Percentiles rank a stretch among this genome's conserved stretches.
Conservation (phyloP, 345 rosid species). For the Citropsis articulata region DNA sequence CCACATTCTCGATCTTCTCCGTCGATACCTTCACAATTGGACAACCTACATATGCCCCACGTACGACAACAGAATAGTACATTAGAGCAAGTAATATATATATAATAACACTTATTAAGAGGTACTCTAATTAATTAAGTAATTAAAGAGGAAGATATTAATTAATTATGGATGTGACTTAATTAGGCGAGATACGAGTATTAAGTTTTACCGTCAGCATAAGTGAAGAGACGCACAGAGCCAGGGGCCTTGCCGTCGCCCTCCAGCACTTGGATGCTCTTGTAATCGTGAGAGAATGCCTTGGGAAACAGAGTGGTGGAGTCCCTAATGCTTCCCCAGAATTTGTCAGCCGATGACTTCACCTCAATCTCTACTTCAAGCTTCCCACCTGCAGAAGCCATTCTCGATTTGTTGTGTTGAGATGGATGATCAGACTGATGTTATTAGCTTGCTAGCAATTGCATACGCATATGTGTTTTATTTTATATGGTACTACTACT, state of each 20-base stretch:
- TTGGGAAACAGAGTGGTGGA: slow-evolving; percentile 60
- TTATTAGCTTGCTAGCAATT: no score
- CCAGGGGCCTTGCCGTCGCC: slow-evolving; percentile 86
- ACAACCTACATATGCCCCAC: slow-evolving; percentile 39
- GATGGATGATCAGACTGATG: no score
- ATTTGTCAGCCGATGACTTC: slow-evolving; percentile 62
- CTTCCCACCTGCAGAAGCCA: slow-evolving; percentile 51
- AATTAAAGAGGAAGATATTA: no score
- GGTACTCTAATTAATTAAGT: no score
- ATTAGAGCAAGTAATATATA: no score
- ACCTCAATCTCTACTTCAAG: slow-evolving; percentile 73
- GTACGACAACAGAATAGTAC: no score
- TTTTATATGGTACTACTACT: slow-evolving; percentile 3
- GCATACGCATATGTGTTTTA: background rate
- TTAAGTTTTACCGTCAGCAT: slow-evolving; percentile 54
- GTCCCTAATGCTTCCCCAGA: slow-evolving; percentile 64
- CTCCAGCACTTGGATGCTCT: slow-evolving; percentile 70
- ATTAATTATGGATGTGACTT: no score
- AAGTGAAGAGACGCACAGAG: slow-evolving; percentile 65
- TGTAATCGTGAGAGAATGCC: slow-evolving; percentile 71
- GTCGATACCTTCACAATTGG: slow-evolving; percentile 60
- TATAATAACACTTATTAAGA: no score
- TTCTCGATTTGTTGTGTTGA: slow-evolving; percentile 9
- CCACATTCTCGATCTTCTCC: slow-evolving; percentile 70
- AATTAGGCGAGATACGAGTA: background rate